Percentiles rank a stretch among this genome's conserved stretches.
These are phyloP conservation scores for Gaertneriomyces semiglobifer DNA, from an alignment of 192 early-diverging fungal genomes.

Conservation along the genomic window DNA sequence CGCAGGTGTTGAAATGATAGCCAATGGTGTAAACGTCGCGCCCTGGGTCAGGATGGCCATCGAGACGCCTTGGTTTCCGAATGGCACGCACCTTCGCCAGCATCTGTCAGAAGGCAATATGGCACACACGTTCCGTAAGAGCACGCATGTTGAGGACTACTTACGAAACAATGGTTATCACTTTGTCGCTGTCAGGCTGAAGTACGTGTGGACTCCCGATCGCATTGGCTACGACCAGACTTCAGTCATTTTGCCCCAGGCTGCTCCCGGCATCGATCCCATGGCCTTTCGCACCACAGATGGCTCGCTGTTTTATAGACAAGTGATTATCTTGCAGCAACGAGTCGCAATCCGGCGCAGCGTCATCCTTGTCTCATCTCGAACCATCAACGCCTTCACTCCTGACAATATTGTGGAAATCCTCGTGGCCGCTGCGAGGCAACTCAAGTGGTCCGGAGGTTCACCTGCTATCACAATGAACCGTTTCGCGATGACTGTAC, in stretches of 20 bases:
- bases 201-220: not conserved
- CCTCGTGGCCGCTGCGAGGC: not conserved
- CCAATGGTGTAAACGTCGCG: not conserved
- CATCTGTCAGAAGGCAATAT: not conserved
- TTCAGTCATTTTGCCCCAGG: not conserved
- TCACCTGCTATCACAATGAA: not conserved
- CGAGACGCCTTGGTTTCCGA: not conserved
- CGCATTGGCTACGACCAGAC: not conserved
- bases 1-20: not conserved
- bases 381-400: not conserved
- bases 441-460: slow-evolving; percentile 1
- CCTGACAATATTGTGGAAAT: not conserved
- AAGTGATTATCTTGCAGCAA: slow-evolving; percentile 1
- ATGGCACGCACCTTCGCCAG: not conserved
- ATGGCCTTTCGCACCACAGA: not conserved
- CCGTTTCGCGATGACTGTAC: not conserved
- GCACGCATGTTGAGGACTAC: not conserved
- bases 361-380: slow-evolving; percentile 6
- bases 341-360: not conserved
- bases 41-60: not conserved
- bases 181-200: not conserved
- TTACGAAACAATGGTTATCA: not conserved
- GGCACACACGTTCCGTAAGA: not conserved
- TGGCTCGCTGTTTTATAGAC: not conserved
- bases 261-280: not conserved